Percentiles rank a stretch among this genome's conserved stretches.
phyloP scores from a whole-genome alignment of 2,329 filamentous ascomycete species.

The Penicillium nordicum region DNA sequence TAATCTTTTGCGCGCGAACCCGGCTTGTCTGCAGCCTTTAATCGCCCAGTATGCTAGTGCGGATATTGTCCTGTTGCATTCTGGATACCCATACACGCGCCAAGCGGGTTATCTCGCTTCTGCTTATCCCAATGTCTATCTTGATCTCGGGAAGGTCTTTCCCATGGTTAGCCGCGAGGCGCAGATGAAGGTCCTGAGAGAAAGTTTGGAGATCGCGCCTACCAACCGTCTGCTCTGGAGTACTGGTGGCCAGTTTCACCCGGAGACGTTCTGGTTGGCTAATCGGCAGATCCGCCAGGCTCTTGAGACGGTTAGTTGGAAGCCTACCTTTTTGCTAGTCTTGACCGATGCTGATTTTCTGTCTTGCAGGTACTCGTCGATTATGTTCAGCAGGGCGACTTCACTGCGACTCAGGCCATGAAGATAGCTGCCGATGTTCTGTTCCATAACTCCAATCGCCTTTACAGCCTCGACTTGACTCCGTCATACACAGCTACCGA shows the following conservation, averaged over 20 bases:
- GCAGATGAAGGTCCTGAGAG: conserved; percentile 66
- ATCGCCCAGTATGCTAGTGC: conserved; percentile 67
- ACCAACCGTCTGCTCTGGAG: conserved; percentile 75
- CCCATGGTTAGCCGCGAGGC: conserved; percentile 73
- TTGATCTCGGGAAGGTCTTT: conserved; percentile 80
- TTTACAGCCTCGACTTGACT: conserved; percentile 61
- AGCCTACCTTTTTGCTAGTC: neutral
- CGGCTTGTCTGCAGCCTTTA: conserved; percentile 69
- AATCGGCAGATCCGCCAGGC: conserved; percentile 69
- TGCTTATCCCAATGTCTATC: conserved; percentile 74
- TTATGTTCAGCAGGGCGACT: conserved; percentile 61
- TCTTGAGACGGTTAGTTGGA: conserved; percentile 57
- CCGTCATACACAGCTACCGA: conserved; percentile 17
- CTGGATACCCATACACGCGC: conserved; percentile 75
- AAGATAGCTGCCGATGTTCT: conserved; percentile 64
- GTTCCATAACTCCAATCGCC: conserved; percentile 72
- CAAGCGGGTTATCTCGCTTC: conserved; percentile 75
- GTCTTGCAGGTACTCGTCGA: conserved; percentile 58
- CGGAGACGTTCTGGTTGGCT: conserved; percentile 73
- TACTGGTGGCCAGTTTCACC: conserved; percentile 75
- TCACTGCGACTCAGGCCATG: conserved; percentile 61
- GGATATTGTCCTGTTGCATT: conserved; percentile 74
- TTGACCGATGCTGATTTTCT: neutral
- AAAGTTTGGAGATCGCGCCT: conserved; percentile 72
- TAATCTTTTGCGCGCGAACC: conserved; percentile 65